A percentile compares a stretch with the other conserved stretches of the same genome.
phyloP scores from a whole-genome alignment of 1,284 basidiomycete species.

The Leccinum insigne region DNA sequence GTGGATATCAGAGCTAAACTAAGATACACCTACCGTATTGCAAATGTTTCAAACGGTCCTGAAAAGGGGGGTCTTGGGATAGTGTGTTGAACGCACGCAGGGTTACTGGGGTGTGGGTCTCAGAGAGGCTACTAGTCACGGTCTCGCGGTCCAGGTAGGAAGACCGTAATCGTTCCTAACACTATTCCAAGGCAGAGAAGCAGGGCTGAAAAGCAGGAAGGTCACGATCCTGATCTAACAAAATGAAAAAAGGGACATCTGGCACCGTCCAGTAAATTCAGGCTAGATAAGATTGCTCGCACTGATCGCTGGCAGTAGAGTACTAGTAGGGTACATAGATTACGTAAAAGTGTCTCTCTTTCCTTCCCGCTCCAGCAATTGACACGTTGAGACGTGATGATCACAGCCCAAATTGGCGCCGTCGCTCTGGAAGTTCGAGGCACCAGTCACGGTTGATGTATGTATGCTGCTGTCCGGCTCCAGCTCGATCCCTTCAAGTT shows the following conservation, averaged over 20 bases:
- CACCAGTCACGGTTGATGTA: not conserved
- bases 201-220: too few species aligned
- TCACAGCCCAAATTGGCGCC: not conserved
- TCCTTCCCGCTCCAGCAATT: not conserved
- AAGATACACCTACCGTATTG: not conserved
- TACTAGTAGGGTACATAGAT: not conserved
- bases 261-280: not conserved
- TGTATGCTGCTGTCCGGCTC: not conserved
- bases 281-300: not conserved
- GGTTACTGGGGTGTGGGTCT: not conserved
- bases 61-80: not conserved
- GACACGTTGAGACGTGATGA: not conserved
- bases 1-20: not conserved
- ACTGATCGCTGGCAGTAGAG: not conserved
- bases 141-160: not conserved
- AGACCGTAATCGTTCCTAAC: too few species aligned
- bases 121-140: not conserved
- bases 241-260: not conserved
- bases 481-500: not conserved
- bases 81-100: not conserved
- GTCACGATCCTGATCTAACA: not conserved
- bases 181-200: not conserved
- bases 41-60: not conserved
- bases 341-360: not conserved
- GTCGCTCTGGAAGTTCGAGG: not conserved